Percentiles rank a stretch among this genome's conserved stretches.
Conservation (phyloP, 805 yeast genomes). For the Candida xyloterini region DNA sequence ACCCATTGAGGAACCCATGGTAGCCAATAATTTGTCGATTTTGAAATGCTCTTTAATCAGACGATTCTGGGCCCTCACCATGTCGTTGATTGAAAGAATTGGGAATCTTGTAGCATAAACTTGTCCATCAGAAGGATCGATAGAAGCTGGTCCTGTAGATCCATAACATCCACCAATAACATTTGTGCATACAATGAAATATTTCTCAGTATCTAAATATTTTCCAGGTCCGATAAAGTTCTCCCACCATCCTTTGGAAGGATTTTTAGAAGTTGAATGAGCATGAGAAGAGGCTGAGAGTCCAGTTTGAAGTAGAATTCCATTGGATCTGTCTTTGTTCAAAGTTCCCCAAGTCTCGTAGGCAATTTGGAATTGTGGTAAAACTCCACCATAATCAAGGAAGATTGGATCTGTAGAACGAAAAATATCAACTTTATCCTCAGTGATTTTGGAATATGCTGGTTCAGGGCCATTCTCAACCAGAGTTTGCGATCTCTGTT, state of each 20-base stretch:
- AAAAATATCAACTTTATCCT: constrained; percentile 63
- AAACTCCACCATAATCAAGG: constrained; percentile 77
- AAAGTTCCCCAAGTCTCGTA: constrained; percentile 90
- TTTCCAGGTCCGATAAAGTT: constrained; percentile 82
- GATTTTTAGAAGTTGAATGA: constrained; percentile 67
- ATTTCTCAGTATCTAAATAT: constrained; percentile 76
- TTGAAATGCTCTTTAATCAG: constrained; percentile 61
- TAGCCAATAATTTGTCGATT: constrained; percentile 64
- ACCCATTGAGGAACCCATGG: constrained; percentile 94
- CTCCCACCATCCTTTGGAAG: constrained; percentile 93
- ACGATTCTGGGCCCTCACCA: constrained; percentile 85
- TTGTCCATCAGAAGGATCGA: constrained; percentile 63
- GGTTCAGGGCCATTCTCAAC: constrained; percentile 83
- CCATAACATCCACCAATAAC: constrained; percentile 95
- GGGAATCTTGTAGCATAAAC: constrained; percentile 88
- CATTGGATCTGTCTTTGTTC: constrained; percentile 61
- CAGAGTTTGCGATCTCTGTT: constrained; percentile 44
- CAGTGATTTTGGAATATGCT: constrained; percentile 62
- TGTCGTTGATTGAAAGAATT: constrained; percentile 77
- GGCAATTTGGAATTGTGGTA: constrained; percentile 78
- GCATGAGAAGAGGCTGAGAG: constrained; percentile 94
- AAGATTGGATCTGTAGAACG: constrained; percentile 56
- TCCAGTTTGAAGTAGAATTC: constrained; percentile 84
- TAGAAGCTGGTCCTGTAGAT: constrained; percentile 86
- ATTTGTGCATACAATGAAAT: constrained; percentile 83